Conservation (phyloP, 306 rosid genomes). For the Hippophae tibetana region DNA sequence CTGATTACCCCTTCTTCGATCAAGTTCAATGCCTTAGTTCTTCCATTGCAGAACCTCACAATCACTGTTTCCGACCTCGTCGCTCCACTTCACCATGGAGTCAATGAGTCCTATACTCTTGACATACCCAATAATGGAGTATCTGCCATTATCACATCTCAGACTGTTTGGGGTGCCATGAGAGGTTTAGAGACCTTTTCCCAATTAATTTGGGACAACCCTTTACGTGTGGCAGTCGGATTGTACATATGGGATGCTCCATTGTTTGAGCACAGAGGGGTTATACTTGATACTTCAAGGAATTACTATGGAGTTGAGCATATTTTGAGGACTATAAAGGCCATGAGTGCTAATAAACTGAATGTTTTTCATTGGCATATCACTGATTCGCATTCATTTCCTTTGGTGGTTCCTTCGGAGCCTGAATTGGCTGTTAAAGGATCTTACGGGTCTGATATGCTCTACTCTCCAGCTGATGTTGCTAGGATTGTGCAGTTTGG, state of each 20-base stretch:
- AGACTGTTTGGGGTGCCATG: slow-evolving; percentile 71
- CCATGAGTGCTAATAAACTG: slow-evolving; percentile 70
- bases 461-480: slow-evolving; percentile 53
- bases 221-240: slow-evolving; percentile 36
- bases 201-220: slow-evolving; percentile 64
- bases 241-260: slow-evolving; percentile 51
- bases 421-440: slow-evolving; percentile 64
- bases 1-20: slow-evolving; percentile 23
- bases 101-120: slow-evolving; percentile 66
- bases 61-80: slow-evolving; percentile 26
- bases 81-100: slow-evolving; percentile 44
- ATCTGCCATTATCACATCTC: slow-evolving; percentile 27
- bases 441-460: slow-evolving; percentile 59
- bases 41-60: slow-evolving; percentile 33
- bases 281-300: slow-evolving; percentile 70
- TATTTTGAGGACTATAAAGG: slow-evolving; percentile 50
- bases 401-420: slow-evolving; percentile 58
- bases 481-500: slow-evolving; percentile 48
- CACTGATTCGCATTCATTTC: slow-evolving; percentile 82
- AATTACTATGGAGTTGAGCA: slow-evolving; percentile 52
- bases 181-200: slow-evolving; percentile 76
- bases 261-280: slow-evolving; percentile 42
- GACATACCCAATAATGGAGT: slow-evolving; percentile 24
- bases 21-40: slow-evolving; percentile 22
- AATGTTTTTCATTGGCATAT: slow-evolving; percentile 88